These are phyloP conservation scores for Teratosphaeria viscida DNA, from an alignment of 2,329 filamentous ascomycete genomes.

Conservation along the genomic window DNA sequence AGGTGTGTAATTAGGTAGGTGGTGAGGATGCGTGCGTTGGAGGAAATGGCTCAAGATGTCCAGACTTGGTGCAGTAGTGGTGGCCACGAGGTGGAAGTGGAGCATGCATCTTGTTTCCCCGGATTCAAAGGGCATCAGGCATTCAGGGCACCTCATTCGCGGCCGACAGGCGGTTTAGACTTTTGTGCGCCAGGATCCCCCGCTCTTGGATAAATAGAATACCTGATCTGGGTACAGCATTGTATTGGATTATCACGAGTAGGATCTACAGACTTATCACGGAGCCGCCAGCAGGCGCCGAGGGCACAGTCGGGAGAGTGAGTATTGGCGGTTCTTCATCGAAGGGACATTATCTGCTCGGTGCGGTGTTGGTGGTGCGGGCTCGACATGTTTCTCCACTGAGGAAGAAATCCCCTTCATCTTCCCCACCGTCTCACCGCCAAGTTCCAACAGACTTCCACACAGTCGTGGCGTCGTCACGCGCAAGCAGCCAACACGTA, in stretches of 20 bases:
- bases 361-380: no score
- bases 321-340: no score
- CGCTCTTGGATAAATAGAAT: no score
- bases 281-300: no score
- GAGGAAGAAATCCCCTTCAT: background rate
- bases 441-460: background rate
- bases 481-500: background rate
- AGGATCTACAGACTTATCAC: no score
- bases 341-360: no score
- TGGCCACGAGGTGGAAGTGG: background rate
- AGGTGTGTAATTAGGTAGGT: background rate
- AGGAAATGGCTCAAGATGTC: background rate
- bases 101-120: background rate
- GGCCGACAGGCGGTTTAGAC: background rate
- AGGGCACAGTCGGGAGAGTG: no score
- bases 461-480: background rate
- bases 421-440: background rate
- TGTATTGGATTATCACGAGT: no score
- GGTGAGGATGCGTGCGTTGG: background rate
- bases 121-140: background rate
- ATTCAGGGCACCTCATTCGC: background rate
- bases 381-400: no score
- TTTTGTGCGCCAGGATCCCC: background rate
- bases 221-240: no score
- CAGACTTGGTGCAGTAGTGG: background rate